phyloP scores from a whole-genome alignment of 192 early-diverging fungal species.

The Coemansia sp. region DNA sequence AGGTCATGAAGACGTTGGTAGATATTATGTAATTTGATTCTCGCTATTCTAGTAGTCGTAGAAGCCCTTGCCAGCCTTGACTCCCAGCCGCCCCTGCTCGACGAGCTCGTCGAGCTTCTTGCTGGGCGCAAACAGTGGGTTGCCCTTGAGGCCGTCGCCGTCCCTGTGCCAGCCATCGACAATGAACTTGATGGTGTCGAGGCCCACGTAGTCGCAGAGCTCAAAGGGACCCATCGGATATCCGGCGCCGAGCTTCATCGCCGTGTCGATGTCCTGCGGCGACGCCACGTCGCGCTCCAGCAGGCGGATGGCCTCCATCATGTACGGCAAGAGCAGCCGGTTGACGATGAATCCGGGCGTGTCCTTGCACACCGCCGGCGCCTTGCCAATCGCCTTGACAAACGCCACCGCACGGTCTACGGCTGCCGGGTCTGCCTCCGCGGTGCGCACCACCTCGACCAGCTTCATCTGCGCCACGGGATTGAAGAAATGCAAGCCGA shows the following conservation, averaged over 20 bases:
- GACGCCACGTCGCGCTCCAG: constrained; percentile 89
- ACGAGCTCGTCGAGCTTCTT: constrained; percentile 76
- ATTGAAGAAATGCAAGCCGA: constrained; percentile 98
- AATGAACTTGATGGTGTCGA: constrained; percentile 97
- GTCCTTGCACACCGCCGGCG: constrained; percentile 93
- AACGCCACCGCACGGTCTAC: constrained; percentile 71
- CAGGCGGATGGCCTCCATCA: constrained; percentile 94
- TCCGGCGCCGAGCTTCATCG: constrained; percentile 97
- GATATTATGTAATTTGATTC: neutral
- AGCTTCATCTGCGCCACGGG: constrained; percentile 99
- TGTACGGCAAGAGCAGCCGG: constrained; percentile 93
- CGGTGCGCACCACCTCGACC: constrained; percentile 89
- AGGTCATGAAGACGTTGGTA: constrained; percentile 42
- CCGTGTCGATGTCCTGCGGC: constrained; percentile 86
- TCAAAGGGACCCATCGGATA: constrained; percentile 92
- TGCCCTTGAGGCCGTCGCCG: constrained; percentile 76
- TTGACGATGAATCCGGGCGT: constrained; percentile 99
- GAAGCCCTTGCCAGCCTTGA: constrained; percentile 88
- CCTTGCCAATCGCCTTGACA: constrained; percentile 78
- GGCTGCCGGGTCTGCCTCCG: constrained; percentile 60
- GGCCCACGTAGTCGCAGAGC: constrained; percentile 70
- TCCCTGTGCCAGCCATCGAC: constrained; percentile 91
- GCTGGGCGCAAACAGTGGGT: constrained; percentile 73
- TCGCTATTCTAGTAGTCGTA: constrained; percentile 71
- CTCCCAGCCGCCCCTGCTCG: constrained; percentile 72